These are phyloP conservation scores for Yamadazyma dendronema DNA, from an alignment of 1,139 yeast genomes.

Conservation along the genomic window DNA sequence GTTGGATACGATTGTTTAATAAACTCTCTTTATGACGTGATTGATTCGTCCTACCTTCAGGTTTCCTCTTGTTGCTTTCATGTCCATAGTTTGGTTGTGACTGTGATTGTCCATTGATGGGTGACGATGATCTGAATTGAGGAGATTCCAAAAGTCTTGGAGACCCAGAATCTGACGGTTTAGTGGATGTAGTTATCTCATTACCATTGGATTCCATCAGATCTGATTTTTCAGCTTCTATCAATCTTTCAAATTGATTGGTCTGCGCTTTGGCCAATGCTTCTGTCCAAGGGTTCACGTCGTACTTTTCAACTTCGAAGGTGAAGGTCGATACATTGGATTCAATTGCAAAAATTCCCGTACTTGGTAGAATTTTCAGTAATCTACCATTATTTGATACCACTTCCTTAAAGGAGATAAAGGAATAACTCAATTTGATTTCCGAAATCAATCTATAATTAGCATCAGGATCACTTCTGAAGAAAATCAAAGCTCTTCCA, in stretches of 20 bases:
- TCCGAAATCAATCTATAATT: conserved; percentile 45
- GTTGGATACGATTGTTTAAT: conserved; percentile 12
- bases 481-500: conserved; percentile 55
- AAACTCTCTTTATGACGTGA: conserved; percentile 11
- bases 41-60: conserved; percentile 1
- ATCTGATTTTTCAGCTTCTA: conserved; percentile 4
- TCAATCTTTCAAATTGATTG: conserved; percentile 45
- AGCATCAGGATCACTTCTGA: conserved; percentile 31
- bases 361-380: conserved; percentile 33
- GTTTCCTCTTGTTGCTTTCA: not conserved
- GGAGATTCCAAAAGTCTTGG: conserved; percentile 29
- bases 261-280: conserved; percentile 49
- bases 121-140: conserved; percentile 9
- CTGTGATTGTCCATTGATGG: not conserved
- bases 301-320: conserved; percentile 58
- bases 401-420: conserved; percentile 55
- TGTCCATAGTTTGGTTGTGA: not conserved
- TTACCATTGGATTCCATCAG: too few relatives aligned
- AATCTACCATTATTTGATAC: conserved; percentile 32
- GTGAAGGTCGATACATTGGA: conserved; percentile 47
- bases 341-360: conserved; percentile 54
- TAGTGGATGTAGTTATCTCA: not conserved
- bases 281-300: conserved; percentile 56
- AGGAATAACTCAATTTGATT: conserved; percentile 45
- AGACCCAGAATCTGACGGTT: conserved; percentile 12